Percentiles rank a stretch among this genome's conserved stretches.
phyloP scores from a whole-genome alignment of 2,329 filamentous ascomycete genomes.

The Alternaria ethzedia region DNA sequence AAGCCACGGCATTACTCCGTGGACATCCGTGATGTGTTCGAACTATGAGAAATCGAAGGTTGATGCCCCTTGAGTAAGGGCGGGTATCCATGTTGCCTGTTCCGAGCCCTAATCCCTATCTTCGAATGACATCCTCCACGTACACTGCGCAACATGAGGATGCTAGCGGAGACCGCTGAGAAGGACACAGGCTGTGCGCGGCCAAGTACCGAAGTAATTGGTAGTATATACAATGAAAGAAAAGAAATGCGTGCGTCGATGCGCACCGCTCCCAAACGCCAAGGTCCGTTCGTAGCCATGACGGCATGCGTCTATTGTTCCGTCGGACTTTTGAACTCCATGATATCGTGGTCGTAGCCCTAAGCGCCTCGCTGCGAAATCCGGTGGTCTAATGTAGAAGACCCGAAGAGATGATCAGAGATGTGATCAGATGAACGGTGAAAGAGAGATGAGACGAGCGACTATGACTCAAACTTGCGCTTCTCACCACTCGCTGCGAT shows the following conservation, averaged over 20 bases:
- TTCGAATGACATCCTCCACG: slow-evolving; percentile 13
- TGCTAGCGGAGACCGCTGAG: not conserved
- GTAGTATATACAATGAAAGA: slow-evolving; percentile 23
- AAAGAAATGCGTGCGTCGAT: slow-evolving; percentile 16
- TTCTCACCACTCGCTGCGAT: slow-evolving; percentile 47
- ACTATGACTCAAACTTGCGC: slow-evolving; percentile 42
- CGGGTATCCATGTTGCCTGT: slow-evolving; percentile 43
- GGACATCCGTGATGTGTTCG: not conserved
- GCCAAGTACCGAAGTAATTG: slow-evolving; percentile 6
- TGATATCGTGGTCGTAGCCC: slow-evolving; percentile 9
- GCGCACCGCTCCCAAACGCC: slow-evolving; percentile 19
- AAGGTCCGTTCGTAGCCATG: slow-evolving; percentile 45
- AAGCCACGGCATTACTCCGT: not conserved
- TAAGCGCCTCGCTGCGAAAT: slow-evolving; percentile 17
- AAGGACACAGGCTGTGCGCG: not conserved
- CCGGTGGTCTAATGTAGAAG: not conserved
- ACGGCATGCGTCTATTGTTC: slow-evolving; percentile 50
- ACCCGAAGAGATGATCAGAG: not conserved
- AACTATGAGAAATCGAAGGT: slow-evolving; percentile 17
- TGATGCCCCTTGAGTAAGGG: slow-evolving; percentile 37
- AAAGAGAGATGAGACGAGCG: not conserved
- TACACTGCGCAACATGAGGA: slow-evolving; percentile 6
- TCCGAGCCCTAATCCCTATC: slow-evolving; percentile 19
- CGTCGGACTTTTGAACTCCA: slow-evolving; percentile 31
- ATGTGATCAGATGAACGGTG: slow-evolving; percentile 2